Evolutionary conservation across 2,329 filamentous ascomycete genomes (phyloP), one percentile per base, ranked within the genome.

Genomic region (Ophioceras dolichostomum): DNA sequence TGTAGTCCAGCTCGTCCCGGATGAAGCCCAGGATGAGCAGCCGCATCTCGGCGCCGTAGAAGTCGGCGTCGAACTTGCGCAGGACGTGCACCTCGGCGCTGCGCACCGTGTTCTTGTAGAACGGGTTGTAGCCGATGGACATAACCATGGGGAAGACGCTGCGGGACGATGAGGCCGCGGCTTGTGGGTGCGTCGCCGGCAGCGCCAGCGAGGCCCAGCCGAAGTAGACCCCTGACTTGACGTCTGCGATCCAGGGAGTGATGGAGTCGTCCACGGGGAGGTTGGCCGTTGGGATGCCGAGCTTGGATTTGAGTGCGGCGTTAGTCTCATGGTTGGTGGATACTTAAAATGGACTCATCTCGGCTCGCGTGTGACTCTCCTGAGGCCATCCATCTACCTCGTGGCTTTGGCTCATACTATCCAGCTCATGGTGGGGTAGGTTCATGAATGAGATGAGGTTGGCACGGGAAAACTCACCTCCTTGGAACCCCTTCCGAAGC

Each of bases 81-180:
- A 32, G 26, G 19, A 33, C 30, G 62, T 94, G 87, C 39, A 94
- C 87, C 68, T 94, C 87, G 53, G 91, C 87, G 44, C 76, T 85
- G 43, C 85, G 79, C 33, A 84, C 76, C 4, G 72, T 79, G 68
- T 98, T 96, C 57, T 88, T 87, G 71, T 94, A 98, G 62, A 88
- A 96, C 0, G 91, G 91, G 60, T 96, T 98, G 72, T 88, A 96
- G 32, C 91, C 91, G 47, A 95, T 89, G 43, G 78, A 85, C 79
- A 95, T 83, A 46, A 94, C 87, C 72, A 93, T 91, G 1, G 85
- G 85, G 58, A 80, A 85, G 39, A 91, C 65, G 8, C 12, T 26
- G 7, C 22, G 22, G 40, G 52, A 47, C 29, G 47, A 37, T 3
- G 45, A 38, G 12, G 41, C 26, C 43, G 33, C 46, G 49, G 47